Conservation (phyloP, 2,329 filamentous ascomycete species). For the Aspergillus eucalypticola region DNA sequence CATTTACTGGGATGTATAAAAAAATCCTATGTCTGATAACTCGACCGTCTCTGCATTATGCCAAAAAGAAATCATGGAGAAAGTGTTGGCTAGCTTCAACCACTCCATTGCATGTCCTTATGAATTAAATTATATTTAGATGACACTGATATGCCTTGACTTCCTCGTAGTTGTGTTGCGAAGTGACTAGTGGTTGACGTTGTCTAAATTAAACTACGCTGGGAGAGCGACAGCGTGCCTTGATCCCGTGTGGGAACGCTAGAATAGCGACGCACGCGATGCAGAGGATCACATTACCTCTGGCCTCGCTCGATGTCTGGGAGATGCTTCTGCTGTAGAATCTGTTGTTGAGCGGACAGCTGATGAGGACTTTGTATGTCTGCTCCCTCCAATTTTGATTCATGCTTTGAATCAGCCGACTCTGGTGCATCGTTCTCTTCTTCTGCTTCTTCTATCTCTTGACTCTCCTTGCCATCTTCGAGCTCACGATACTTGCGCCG, state of each 20-base stretch:
- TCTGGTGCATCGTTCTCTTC: constrained; percentile 18
- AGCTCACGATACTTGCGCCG: constrained; percentile 45
- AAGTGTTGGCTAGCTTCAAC: not conserved
- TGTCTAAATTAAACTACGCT: too few relatives aligned
- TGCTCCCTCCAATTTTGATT: not conserved
- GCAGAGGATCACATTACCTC: not conserved
- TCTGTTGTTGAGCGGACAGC: not conserved
- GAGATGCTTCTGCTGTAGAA: not conserved
- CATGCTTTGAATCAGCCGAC: not conserved
- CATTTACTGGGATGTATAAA: not conserved
- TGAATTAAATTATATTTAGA: constrained; percentile 12
- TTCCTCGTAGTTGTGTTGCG: not conserved
- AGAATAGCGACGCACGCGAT: not conserved
- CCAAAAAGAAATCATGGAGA: constrained; percentile 5
- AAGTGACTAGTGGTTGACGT: too few relatives aligned
- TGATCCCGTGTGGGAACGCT: not conserved
- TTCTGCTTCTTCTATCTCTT: not conserved
- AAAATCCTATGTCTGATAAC: not conserved
- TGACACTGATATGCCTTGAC: constrained; percentile 6
- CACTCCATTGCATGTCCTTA: constrained; percentile 14
- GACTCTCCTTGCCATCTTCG: constrained; percentile 15
- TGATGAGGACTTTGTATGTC: not conserved
- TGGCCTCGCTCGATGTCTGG: not conserved
- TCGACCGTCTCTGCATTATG: not conserved
- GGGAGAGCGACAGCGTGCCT: too few relatives aligned